A percentile compares a stretch with the other conserved stretches of the same genome.
Evolutionary conservation across 805 yeast species (phyloP).

Genomic region (Yamadazyma phyllophila): DNA sequence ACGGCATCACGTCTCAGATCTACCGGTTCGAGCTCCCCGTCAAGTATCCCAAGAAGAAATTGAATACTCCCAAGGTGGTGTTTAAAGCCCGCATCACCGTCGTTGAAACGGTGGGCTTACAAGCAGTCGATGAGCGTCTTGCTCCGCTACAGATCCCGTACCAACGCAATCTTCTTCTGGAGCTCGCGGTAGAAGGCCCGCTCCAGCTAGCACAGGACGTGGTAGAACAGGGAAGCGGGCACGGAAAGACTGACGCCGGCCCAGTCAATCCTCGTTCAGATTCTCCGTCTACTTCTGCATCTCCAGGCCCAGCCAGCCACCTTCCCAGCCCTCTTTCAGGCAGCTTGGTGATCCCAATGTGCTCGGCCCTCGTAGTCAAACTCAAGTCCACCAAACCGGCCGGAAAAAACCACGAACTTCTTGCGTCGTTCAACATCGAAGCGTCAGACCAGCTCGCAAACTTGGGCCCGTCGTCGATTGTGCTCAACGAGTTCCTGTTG

Average conservation of each 20-base stretch:
- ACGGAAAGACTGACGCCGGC: too few species aligned
- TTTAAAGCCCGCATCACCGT: slow-evolving; percentile 18
- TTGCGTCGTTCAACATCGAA: slow-evolving; percentile 50
- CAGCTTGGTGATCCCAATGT: slow-evolving; percentile 20
- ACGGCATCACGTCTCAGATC: slow-evolving; percentile 6
- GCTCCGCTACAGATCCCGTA: slow-evolving; percentile 4
- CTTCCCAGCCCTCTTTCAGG: too few species aligned
- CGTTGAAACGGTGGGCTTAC: slow-evolving; percentile 10
- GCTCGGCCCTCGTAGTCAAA: slow-evolving; percentile 42
- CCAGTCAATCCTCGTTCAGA: too few species aligned
- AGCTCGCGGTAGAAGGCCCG: background rate
- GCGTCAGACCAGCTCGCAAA: slow-evolving; percentile 39
- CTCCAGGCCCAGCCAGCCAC: too few species aligned
- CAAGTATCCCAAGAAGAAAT: slow-evolving; percentile 30
- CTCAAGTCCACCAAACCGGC: slow-evolving; percentile 49
- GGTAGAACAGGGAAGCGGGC: too few species aligned
- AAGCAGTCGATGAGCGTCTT: slow-evolving; percentile 1
- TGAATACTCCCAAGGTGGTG: slow-evolving; percentile 23
- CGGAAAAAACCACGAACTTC: slow-evolving; percentile 41
- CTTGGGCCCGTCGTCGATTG: background rate
- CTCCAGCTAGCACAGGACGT: background rate
- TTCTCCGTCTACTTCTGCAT: background rate
- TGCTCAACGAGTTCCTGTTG: slow-evolving; percentile 7
- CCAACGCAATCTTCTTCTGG: slow-evolving; percentile 7
- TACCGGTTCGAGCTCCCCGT: slow-evolving; percentile 33